phyloP scores from a whole-genome alignment of 768 basidiomycete genomes.

The Lactarius trivialis region DNA sequence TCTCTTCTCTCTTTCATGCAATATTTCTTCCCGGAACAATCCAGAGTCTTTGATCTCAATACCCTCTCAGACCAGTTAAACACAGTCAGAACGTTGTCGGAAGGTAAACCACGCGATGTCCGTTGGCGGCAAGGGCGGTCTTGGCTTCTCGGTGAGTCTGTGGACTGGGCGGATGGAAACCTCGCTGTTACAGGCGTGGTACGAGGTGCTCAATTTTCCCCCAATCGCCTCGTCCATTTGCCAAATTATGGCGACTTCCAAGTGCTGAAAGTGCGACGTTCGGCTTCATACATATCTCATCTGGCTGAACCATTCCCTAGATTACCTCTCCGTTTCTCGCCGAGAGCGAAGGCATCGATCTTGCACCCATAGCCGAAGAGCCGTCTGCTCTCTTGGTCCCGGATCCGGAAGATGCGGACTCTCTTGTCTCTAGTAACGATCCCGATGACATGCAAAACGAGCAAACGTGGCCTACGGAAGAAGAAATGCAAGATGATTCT shows the following conservation, averaged over 20 bases:
- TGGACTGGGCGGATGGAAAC: conserved; percentile 54
- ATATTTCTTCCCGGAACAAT: conserved; percentile 86
- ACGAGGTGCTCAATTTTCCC: conserved; percentile 70
- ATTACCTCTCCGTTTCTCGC: conserved; percentile 58
- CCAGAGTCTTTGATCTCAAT: conserved; percentile 68
- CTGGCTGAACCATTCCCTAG: conserved; percentile 34
- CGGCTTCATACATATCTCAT: not conserved
- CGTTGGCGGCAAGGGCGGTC: conserved; percentile 78
- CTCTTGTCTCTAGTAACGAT: conserved; percentile 78
- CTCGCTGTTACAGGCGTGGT: conserved; percentile 79
- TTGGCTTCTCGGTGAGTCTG: conserved; percentile 67
- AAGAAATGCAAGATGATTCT: conserved; percentile 65
- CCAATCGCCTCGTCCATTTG: conserved; percentile 81
- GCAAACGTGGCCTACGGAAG: conserved; percentile 98
- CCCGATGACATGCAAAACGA: conserved; percentile 89
- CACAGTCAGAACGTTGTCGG: conserved; percentile 70
- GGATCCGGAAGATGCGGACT: conserved; percentile 62
- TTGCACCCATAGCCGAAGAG: conserved; percentile 61
- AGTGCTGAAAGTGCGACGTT: conserved; percentile 57
- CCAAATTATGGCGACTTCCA: conserved; percentile 87
- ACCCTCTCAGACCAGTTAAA: conserved; percentile 58
- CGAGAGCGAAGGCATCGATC: conserved; percentile 34
- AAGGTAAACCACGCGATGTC: conserved; percentile 74
- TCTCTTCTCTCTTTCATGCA: conserved; percentile 90
- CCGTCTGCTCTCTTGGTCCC: conserved; percentile 59